phyloP scores from a whole-genome alignment of 106 monocot genomes.

The Ottelia alismoides region DNA sequence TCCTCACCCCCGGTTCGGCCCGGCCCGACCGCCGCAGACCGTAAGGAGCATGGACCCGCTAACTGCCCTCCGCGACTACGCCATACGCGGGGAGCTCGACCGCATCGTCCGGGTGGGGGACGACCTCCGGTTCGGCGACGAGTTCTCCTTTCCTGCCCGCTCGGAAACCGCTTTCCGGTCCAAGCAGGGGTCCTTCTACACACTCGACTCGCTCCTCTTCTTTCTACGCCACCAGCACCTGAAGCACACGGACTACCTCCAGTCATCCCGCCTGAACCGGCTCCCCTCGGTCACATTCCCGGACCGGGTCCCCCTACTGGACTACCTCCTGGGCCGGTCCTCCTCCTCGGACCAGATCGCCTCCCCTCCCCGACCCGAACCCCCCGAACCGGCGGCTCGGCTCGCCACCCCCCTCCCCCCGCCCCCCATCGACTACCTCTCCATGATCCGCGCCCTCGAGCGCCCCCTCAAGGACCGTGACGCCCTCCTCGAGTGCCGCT shows the following conservation, averaged over 20 bases:
- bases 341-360: conserved; percentile 19
- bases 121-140: conserved; percentile 61
- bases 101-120: conserved; percentile 38
- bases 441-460: conserved; percentile 56
- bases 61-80: conserved; percentile 71
- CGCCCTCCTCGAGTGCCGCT: conserved; percentile 56
- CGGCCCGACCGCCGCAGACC: not conserved
- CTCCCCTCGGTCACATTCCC: conserved; percentile 80
- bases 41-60: conserved; percentile 60
- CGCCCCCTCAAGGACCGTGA: conserved; percentile 88
- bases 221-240: conserved; percentile 66
- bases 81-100: conserved; percentile 54
- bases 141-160: conserved; percentile 64
- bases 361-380: conserved; percentile 6
- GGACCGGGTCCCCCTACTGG: conserved; percentile 86
- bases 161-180: conserved; percentile 65
- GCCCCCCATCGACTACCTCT: conserved; percentile 22
- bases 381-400: conserved; percentile 2
- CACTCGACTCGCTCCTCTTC: conserved; percentile 73
- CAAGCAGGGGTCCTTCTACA: conserved; percentile 75
- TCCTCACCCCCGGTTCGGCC: too few relatives aligned
- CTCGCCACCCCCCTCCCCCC: not conserved
- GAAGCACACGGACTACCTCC: conserved; percentile 86
- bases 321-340: conserved; percentile 63
- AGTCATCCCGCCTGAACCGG: conserved; percentile 53